These are phyloP conservation scores for Boehmeria nivea DNA, from an alignment of 306 rosid species.

Conservation along the genomic window DNA sequence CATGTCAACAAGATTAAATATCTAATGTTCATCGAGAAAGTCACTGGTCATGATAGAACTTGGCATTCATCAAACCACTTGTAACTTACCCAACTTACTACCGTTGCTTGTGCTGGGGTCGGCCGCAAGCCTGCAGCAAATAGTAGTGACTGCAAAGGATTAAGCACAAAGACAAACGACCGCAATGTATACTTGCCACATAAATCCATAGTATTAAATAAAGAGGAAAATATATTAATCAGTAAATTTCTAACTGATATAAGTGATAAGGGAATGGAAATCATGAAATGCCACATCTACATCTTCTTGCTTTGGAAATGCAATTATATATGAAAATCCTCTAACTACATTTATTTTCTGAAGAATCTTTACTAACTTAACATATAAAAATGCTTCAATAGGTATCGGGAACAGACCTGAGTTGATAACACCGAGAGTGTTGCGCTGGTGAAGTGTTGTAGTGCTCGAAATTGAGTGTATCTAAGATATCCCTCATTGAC, in stretches of 20 bases:
- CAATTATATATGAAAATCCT: not conserved
- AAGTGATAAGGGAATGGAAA: not conserved
- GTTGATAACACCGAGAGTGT: slow-evolving; percentile 83
- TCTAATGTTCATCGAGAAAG: no score
- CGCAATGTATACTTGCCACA: slow-evolving; percentile 11
- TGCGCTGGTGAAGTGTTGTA: slow-evolving; percentile 83
- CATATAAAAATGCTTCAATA: not conserved
- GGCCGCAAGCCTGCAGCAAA: slow-evolving; percentile 99
- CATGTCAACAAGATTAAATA: slow-evolving; percentile 6
- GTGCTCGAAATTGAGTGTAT: slow-evolving; percentile 87
- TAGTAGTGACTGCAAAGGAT: slow-evolving; percentile 83
- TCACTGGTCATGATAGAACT: slow-evolving; percentile 1
- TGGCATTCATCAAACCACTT: slow-evolving; percentile 7
- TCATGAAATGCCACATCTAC: not conserved
- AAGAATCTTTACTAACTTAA: not conserved
- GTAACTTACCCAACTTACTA: slow-evolving; percentile 90
- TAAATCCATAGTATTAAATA: not conserved
- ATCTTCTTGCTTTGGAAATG: not conserved
- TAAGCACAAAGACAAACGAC: slow-evolving; percentile 42
- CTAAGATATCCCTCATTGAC: slow-evolving; percentile 91
- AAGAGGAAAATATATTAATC: not conserved
- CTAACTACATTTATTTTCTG: not conserved
- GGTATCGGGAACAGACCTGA: slow-evolving; percentile 56
- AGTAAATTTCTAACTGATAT: not conserved
- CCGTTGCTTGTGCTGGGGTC: slow-evolving; percentile 95